phyloP scores from a whole-genome alignment of 768 basidiomycete genomes.

The Podaxis pistillaris region DNA sequence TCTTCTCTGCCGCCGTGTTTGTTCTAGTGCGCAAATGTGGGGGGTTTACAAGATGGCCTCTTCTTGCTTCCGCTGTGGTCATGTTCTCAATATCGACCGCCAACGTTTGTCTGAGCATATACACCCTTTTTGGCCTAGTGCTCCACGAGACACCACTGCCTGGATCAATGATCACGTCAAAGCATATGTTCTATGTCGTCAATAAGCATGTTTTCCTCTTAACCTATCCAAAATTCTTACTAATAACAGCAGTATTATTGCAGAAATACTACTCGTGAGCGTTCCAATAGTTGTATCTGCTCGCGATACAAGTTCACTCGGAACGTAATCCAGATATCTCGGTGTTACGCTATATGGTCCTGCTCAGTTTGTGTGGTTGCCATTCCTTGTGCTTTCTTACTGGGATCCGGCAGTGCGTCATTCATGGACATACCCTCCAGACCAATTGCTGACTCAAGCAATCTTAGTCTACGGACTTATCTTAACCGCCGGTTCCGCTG shows the following conservation, averaged over 20 bases:
- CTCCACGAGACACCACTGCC: conserved; percentile 17
- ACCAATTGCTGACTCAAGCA: background rate
- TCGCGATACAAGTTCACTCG: background rate
- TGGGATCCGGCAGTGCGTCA: conserved; percentile 31
- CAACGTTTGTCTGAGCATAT: conserved; percentile 31
- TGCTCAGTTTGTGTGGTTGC: conserved; percentile 26
- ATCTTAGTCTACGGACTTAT: background rate
- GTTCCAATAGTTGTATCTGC: background rate
- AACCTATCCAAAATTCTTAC: background rate
- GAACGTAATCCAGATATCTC: conserved; percentile 23
- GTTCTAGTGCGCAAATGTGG: conserved; percentile 27
- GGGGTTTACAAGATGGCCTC: conserved; percentile 22
- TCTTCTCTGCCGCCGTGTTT: conserved; percentile 33
- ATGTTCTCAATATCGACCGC: conserved; percentile 37
- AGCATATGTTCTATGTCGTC: conserved; percentile 34
- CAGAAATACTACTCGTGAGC: conserved; percentile 16
- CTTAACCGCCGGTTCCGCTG: conserved; percentile 21
- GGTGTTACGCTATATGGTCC: conserved; percentile 40
- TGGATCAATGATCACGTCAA: conserved; percentile 24
- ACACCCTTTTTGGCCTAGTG: conserved; percentile 26
- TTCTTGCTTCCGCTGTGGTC: conserved; percentile 27
- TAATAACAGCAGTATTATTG: conserved; percentile 11
- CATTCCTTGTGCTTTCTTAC: conserved; percentile 26
- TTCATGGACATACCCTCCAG: background rate
- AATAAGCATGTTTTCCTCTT: conserved; percentile 30